A percentile compares a stretch with the other conserved stretches of the same genome.
These are phyloP conservation scores for Didymella pomorum DNA, from an alignment of 2,329 filamentous ascomycete species.

Conservation along the genomic window DNA sequence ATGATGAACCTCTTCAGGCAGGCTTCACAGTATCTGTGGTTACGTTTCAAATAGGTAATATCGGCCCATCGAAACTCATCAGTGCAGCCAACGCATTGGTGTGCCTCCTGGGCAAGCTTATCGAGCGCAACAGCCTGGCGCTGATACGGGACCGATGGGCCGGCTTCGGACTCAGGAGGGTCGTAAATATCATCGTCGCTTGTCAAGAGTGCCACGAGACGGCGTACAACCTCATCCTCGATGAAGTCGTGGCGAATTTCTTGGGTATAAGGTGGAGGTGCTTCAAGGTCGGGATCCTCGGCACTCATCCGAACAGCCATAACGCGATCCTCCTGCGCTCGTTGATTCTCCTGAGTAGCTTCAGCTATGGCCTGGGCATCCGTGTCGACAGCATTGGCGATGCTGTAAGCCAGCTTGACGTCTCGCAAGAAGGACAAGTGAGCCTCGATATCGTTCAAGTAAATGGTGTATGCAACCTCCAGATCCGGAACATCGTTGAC, in stretches of 20 bases:
- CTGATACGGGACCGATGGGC: background rate
- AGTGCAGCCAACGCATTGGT: background rate
- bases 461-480: conserved; percentile 29
- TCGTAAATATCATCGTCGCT: background rate
- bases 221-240: background rate
- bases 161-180: background rate
- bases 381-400: conserved; percentile 33
- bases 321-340: background rate
- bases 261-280: background rate
- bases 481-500: conserved; percentile 24
- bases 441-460: conserved; percentile 25
- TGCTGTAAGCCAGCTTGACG: conserved; percentile 33
- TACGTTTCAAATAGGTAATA: background rate
- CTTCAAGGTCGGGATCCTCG: background rate
- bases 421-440: conserved; percentile 29
- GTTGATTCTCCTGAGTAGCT: conserved; percentile 1
- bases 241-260: background rate
- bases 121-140: background rate
- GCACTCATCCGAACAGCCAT: background rate
- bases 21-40: background rate
- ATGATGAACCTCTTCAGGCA: background rate
- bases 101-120: background rate
- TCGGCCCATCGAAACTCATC: background rate
- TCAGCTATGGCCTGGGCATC: conserved; percentile 30
- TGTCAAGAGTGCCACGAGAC: background rate